Percentiles rank a stretch among this genome's conserved stretches.
phyloP scores from a whole-genome alignment of 78 protist species.

The Monocercomonoides exilis region DNA sequence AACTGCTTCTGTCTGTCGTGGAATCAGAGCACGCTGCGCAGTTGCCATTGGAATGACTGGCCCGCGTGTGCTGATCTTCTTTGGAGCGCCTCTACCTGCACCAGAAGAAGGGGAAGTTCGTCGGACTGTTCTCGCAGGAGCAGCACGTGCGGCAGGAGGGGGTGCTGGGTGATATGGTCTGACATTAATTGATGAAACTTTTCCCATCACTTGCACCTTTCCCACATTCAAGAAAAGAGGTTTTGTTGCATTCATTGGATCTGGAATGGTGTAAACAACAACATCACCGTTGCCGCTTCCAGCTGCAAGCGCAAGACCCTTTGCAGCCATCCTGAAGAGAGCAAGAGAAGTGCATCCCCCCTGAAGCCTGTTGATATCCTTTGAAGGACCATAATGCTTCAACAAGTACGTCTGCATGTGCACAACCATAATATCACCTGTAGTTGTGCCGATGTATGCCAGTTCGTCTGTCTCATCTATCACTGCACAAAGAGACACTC shows the following conservation, averaged over 20 bases:
- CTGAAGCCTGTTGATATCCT: not conserved
- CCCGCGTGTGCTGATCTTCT: not conserved
- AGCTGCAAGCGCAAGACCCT: not conserved
- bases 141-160: not conserved
- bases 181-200: not conserved
- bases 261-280: not conserved
- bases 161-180: conserved; percentile 4
- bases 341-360: not conserved
- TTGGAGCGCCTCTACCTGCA: not conserved
- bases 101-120: not conserved
- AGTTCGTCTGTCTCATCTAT: not conserved
- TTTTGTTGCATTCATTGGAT: not conserved
- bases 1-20: conserved; percentile 1
- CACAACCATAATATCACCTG: not conserved
- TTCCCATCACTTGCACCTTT: not conserved
- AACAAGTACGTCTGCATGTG: not conserved
- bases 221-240: not conserved
- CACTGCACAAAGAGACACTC: not conserved
- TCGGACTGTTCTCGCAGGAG: not conserved
- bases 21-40: not conserved
- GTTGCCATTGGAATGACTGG: not conserved
- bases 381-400: not conserved
- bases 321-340: not conserved
- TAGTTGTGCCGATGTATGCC: not conserved
- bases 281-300: not conserved